Conservation (phyloP, 225 moss, liverwort and hornwort species). For the Physcomitrellopsis africana region DNA sequence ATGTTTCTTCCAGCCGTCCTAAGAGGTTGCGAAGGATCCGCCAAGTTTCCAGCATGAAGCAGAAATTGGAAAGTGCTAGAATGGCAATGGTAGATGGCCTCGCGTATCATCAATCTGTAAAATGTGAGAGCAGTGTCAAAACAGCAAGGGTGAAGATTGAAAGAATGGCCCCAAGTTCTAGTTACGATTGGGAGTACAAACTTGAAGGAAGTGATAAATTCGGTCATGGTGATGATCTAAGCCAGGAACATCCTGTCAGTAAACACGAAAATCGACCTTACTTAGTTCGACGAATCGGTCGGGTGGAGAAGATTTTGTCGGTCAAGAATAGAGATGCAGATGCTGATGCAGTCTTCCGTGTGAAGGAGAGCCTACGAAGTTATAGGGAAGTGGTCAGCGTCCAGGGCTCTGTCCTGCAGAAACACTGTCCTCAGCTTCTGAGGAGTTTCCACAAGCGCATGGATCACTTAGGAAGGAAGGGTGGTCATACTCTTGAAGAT, state of each 20-base stretch:
- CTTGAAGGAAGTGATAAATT: slow-evolving; percentile 4
- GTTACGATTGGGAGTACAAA: slow-evolving; percentile 21
- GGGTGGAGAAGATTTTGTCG: slow-evolving; percentile 68
- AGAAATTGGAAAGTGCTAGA: slow-evolving; percentile 22
- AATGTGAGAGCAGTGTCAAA: slow-evolving; percentile 13
- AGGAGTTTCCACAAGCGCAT: slow-evolving; percentile 69
- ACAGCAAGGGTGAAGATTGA: not conserved
- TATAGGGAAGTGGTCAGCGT: slow-evolving; percentile 62
- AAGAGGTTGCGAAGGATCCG: slow-evolving; percentile 40
- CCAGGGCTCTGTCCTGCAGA: slow-evolving; percentile 46
- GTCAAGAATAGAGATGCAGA: slow-evolving; percentile 56
- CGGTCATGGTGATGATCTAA: slow-evolving; percentile 7
- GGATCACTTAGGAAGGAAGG: slow-evolving; percentile 49
- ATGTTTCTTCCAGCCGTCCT: slow-evolving; percentile 31
- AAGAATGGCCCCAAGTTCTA: slow-evolving; percentile 19
- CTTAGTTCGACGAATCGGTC: slow-evolving; percentile 45
- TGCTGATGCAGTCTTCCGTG: slow-evolving; percentile 56
- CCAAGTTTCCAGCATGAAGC: slow-evolving; percentile 27
- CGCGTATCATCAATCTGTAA: slow-evolving; percentile 21
- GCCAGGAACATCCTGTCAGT: slow-evolving; percentile 7
- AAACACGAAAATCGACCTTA: slow-evolving; percentile 11
- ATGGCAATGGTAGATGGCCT: slow-evolving; percentile 13
- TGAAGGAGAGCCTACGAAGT: slow-evolving; percentile 61
- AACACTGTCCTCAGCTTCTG: slow-evolving; percentile 62
- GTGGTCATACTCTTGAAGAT: slow-evolving; percentile 63